Conservation (phyloP, 495 filamentous ascomycete genomes). For the Amniculicola lignicola region DNA sequence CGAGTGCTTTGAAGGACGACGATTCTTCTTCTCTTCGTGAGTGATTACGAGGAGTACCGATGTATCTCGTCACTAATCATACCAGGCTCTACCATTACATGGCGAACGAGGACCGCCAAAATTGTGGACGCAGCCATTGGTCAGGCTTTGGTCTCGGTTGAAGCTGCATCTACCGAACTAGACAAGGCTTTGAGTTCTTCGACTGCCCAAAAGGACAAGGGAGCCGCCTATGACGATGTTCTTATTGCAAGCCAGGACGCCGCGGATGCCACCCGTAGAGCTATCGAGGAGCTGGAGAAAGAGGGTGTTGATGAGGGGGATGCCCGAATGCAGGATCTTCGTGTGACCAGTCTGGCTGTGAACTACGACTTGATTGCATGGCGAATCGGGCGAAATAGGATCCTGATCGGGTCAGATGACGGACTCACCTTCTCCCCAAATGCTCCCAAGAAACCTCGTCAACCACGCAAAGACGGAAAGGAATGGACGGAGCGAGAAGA, state of each 20-base stretch:
- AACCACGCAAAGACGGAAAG: constrained; percentile 56
- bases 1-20: constrained; percentile 60
- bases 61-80: not conserved
- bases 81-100: constrained; percentile 65
- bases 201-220: constrained; percentile 52
- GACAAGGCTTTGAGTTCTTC: constrained; percentile 61
- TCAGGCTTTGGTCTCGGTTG: constrained; percentile 57
- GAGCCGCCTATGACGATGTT: constrained; percentile 86
- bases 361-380: constrained; percentile 91
- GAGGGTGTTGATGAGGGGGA: constrained; percentile 87
- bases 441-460: constrained; percentile 40
- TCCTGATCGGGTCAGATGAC: constrained; percentile 75
- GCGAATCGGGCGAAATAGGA: constrained; percentile 89
- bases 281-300: constrained; percentile 80
- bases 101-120: constrained; percentile 82
- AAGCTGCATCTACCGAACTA: constrained; percentile 53
- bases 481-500: constrained; percentile 49
- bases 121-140: constrained; percentile 94
- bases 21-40: constrained; percentile 58
- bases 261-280: constrained; percentile 85
- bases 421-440: constrained; percentile 60
- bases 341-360: constrained; percentile 86
- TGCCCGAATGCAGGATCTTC: constrained; percentile 83
- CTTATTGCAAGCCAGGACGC: constrained; percentile 90
- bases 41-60: constrained; percentile 27